A percentile compares a stretch with the other conserved stretches of the same genome.
Evolutionary conservation across 2,329 filamentous ascomycete genomes (phyloP).

Genomic region (Didymosphaeria variabile): DNA sequence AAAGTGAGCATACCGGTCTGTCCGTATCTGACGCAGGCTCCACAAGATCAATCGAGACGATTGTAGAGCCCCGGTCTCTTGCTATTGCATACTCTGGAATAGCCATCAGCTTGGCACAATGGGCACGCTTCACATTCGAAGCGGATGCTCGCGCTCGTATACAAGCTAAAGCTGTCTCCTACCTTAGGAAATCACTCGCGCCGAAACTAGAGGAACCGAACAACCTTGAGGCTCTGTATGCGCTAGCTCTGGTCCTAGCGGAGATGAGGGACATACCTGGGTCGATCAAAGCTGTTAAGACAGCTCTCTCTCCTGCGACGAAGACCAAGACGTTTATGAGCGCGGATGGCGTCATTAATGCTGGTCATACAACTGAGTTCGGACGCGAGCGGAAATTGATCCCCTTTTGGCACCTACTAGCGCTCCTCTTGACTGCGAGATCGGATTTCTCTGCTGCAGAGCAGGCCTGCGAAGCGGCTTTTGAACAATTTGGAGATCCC

Average conservation of each 20-base stretch:
- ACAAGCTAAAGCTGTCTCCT: conserved; percentile 79
- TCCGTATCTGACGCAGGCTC: conserved; percentile 37
- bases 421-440: conserved; percentile 83
- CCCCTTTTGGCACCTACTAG: conserved; percentile 89
- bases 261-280: conserved; percentile 82
- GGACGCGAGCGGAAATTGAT: conserved; percentile 70
- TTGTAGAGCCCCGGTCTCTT: conserved; percentile 68
- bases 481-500: conserved; percentile 85
- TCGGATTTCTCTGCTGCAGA: conserved; percentile 84
- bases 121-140: conserved; percentile 84
- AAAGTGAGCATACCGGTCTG: conserved; percentile 49
- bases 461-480: conserved; percentile 86
- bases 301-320: conserved; percentile 70
- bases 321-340: conserved; percentile 38
- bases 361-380: conserved; percentile 40
- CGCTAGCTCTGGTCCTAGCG: conserved; percentile 83
- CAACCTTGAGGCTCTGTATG: conserved; percentile 81
- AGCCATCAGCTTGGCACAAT: conserved; percentile 85
- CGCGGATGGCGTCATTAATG: conserved; percentile 43
- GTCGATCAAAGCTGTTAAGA: conserved; percentile 84
- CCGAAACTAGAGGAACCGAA: conserved; percentile 71
- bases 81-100: conserved; percentile 79
- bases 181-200: conserved; percentile 76
- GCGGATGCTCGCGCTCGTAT: conserved; percentile 74
- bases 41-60: conserved; percentile 42